Evolutionary conservation across 140 eudicot species (phyloP).

Genomic region (Stevia rebaudiana): DNA sequence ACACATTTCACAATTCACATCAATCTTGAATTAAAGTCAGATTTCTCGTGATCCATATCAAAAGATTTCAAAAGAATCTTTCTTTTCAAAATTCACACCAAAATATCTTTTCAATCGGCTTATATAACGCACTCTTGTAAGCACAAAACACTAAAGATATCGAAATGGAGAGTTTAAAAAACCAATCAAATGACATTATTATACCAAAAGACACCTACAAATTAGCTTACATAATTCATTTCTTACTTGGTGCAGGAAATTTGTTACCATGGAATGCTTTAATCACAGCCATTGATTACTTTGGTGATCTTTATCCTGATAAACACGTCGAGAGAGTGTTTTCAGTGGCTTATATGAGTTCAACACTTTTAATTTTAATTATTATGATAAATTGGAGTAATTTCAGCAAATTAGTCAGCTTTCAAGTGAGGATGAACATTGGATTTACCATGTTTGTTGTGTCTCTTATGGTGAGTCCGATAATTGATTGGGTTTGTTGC

Average conservation of each 20-base stretch:
- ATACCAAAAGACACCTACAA: conserved; percentile 54
- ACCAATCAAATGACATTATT: neutral
- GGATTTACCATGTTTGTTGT: conserved; percentile 64
- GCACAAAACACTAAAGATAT: conserved; percentile 4
- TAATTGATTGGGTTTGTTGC: conserved; percentile 48
- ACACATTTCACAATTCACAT: conserved; percentile 26
- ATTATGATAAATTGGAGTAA: conserved; percentile 37
- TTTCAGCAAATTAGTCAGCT: conserved; percentile 33
- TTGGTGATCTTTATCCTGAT: conserved; percentile 58
- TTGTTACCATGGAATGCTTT: conserved; percentile 91
- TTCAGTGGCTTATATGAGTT: conserved; percentile 74
- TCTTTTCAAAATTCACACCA: conserved; percentile 13
- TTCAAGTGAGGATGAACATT: conserved; percentile 63
- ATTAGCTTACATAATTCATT: conserved; percentile 61
- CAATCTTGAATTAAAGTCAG: conserved; percentile 19
- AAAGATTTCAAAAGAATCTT: conserved; percentile 35
- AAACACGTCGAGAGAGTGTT: conserved; percentile 73
- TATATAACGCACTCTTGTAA: conserved; percentile 17
- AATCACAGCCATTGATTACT: conserved; percentile 81
- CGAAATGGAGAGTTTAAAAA: conserved; percentile 43
- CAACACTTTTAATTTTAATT: conserved; percentile 45
- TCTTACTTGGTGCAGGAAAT: conserved; percentile 89
- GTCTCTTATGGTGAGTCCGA: conserved; percentile 61
- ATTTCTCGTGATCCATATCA: conserved; percentile 24
- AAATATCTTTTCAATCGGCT: conserved; percentile 13